Percentiles rank a stretch among this genome's conserved stretches.
These are phyloP conservation scores for Aspergillus aculeatinus DNA, from an alignment of 2,329 filamentous ascomycete genomes.

Conservation along the genomic window DNA sequence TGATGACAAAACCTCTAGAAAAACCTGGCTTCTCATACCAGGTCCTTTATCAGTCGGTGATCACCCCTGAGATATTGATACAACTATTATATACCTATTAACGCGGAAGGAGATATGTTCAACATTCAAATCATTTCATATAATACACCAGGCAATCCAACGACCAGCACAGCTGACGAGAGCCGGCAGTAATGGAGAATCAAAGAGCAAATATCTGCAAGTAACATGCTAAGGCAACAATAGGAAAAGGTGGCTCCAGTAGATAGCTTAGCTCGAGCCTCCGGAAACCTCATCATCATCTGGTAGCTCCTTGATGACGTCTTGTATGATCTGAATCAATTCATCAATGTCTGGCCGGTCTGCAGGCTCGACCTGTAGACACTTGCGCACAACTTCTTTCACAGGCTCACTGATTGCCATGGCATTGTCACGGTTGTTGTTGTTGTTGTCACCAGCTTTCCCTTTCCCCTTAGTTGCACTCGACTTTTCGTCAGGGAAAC, in stretches of 20 bases:
- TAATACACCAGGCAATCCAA: slow-evolving; percentile 14
- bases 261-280: slow-evolving; percentile 21
- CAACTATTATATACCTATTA: neutral
- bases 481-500: slow-evolving; percentile 82
- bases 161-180: neutral
- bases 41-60: no score
- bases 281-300: slow-evolving; percentile 53
- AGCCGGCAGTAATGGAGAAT: neutral
- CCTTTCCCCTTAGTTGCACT: slow-evolving; percentile 61
- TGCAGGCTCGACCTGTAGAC: slow-evolving; percentile 79
- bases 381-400: slow-evolving; percentile 82
- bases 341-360: slow-evolving; percentile 87
- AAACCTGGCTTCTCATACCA: no score
- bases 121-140: slow-evolving; percentile 23
- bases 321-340: slow-evolving; percentile 75
- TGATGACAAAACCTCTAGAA: neutral
- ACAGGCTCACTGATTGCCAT: slow-evolving; percentile 74
- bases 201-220: neutral
- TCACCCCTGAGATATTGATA: neutral
- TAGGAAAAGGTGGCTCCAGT: neutral
- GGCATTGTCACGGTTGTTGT: slow-evolving; percentile 38
- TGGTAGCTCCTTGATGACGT: slow-evolving; percentile 66
- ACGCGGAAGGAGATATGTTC: slow-evolving; percentile 12
- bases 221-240: slow-evolving; percentile 7
- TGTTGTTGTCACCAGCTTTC: slow-evolving; percentile 38